A percentile compares a stretch with the other conserved stretches of the same genome.
These are phyloP conservation scores for Globisporangium alternatum DNA, from an alignment of 352 stramenopile genomes.

Conservation along the genomic window DNA sequence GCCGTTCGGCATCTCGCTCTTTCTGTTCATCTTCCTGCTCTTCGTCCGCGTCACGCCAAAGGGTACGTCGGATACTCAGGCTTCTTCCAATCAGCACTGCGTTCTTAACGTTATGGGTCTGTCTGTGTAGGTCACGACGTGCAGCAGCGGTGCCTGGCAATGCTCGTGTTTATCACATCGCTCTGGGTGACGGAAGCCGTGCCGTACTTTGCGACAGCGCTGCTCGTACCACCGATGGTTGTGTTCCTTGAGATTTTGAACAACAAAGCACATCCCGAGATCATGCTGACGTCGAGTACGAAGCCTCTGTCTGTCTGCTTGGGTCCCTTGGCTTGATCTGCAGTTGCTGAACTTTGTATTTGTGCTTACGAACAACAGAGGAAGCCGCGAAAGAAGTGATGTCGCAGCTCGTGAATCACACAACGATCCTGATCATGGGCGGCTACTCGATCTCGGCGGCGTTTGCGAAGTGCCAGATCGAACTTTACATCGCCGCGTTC, in stretches of 20 bases:
- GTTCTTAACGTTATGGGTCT: not conserved
- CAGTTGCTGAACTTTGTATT: not conserved
- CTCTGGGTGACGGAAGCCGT: conserved; percentile 91
- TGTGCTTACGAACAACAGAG: conserved; percentile 27
- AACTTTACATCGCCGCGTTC: conserved; percentile 88
- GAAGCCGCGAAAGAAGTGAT: conserved; percentile 87
- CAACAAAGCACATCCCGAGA: conserved; percentile 70
- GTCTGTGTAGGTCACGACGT: conserved; percentile 51
- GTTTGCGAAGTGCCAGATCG: conserved; percentile 91
- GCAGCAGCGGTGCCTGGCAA: conserved; percentile 84
- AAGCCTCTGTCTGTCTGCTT: not conserved
- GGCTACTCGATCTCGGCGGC: conserved; percentile 89
- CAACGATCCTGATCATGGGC: conserved; percentile 92
- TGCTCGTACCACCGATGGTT: conserved; percentile 87
- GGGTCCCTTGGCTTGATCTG: not conserved
- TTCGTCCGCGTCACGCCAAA: conserved; percentile 73
- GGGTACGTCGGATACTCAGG: conserved; percentile 24
- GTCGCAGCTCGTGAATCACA: conserved; percentile 90
- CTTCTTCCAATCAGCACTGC: not conserved
- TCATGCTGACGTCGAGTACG: conserved; percentile 71
- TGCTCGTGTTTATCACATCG: conserved; percentile 88
- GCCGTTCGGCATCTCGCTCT: conserved; percentile 65
- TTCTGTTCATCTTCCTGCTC: conserved; percentile 73
- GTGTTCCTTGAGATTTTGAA: conserved; percentile 89
- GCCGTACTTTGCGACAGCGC: conserved; percentile 89